These are phyloP conservation scores for Tuber microsphaerosporum DNA, from an alignment of 495 filamentous ascomycete genomes.

Conservation along the genomic window DNA sequence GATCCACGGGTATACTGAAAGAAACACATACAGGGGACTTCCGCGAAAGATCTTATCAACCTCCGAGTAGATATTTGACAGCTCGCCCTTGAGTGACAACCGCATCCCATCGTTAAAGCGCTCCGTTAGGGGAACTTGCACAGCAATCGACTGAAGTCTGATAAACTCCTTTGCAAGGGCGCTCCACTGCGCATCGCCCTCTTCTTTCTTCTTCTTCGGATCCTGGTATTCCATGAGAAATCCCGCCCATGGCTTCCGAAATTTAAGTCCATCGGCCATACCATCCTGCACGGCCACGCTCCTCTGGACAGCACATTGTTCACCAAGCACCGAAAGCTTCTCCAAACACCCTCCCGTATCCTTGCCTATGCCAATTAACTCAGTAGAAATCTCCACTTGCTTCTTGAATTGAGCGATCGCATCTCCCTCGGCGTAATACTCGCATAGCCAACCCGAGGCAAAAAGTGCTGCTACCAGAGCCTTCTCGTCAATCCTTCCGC, in stretches of 20 bases:
- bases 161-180: conserved; percentile 12
- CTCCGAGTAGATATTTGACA: conserved; percentile 17
- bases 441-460: conserved; percentile 26
- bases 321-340: conserved; percentile 5
- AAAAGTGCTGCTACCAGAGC: conserved; percentile 17
- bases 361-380: conserved; percentile 16
- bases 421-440: conserved; percentile 22
- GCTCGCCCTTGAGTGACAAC: conserved; percentile 11
- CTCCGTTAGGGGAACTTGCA: conserved; percentile 16
- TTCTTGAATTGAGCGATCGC: conserved; percentile 11
- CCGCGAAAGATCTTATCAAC: not conserved
- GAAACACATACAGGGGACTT: conserved; percentile 13
- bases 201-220: conserved; percentile 8
- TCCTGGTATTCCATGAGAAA: conserved; percentile 8
- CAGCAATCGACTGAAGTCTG: conserved; percentile 19
- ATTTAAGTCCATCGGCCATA: conserved; percentile 25
- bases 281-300: conserved; percentile 15
- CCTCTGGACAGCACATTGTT: conserved; percentile 20
- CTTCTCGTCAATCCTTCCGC: not conserved
- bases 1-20: conserved; percentile 19
- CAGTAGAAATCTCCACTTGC: conserved; percentile 14
- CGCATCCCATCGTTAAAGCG: conserved; percentile 14
- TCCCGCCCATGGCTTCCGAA: conserved; percentile 25
- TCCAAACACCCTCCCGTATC: not conserved
- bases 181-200: conserved; percentile 7